Base-by-base conservation (phyloP, 2,329 filamentous ascomycete species). In the Emmonsia crescens region DNA sequence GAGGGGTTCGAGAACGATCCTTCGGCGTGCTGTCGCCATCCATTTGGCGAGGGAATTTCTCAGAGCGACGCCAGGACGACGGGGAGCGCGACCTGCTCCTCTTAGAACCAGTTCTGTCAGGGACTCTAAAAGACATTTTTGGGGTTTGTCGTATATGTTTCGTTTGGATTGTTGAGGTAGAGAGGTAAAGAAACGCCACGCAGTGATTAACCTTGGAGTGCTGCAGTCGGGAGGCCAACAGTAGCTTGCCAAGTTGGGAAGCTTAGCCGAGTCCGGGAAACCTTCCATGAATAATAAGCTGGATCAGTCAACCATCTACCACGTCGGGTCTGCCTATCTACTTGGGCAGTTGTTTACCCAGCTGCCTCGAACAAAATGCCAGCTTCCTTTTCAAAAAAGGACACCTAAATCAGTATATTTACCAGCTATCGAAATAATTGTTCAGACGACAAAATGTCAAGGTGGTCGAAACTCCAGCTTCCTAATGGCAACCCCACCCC, bases 71-170 rank as follows among this genome's bases (percentile, higher is more conserved):
- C 71, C 74, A 74, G 21, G 73, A 71, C 19, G 71, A 70, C 48
- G 76, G 76, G 10, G 77, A 78, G 27, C 73, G 73, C 56, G 77
- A 78, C 57, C 76, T 70, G 63, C 70, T 72, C 65, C 77, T 69
- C 66, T 77, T 77, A 44, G 69, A 64, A 52, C 71, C 71, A 60
- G 73, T 61, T 56, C 70, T 68, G 60, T 74, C 73, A 21, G 71
- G 67, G 5, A 70, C 63, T 62, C 69, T 68, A 54, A 67, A 66
- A 16, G 74, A 74, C 74, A 76, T 76, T 49, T 33, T 46, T 21
- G 12, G 49, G 33, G 8, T 46, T 5, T 48, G 29, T 57, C n/a
- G 38, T 31, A 44, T 44, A 33, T 46, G 3, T 31, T 46, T 29
- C 8, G 33, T n/a, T 24, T 57, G 24, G 14, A 16, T n/a, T 46